phyloP scores from a whole-genome alignment of 805 yeast genomes.

The Kazachstania bromeliacearum region DNA sequence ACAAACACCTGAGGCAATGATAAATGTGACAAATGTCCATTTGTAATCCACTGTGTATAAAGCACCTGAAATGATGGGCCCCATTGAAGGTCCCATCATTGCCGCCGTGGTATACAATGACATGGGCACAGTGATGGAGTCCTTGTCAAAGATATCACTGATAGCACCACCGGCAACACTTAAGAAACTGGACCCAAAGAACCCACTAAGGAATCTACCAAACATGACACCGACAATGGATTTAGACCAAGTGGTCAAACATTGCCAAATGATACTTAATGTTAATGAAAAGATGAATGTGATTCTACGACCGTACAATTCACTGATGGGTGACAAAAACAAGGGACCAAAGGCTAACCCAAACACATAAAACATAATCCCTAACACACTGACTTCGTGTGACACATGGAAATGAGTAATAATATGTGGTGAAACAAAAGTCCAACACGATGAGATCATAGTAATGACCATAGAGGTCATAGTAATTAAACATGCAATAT shows the following conservation, averaged over 20 bases:
- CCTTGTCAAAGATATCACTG: slow-evolving; percentile 57
- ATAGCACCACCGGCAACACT: slow-evolving; percentile 72
- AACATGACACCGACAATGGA: slow-evolving; percentile 56
- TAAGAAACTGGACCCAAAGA: slow-evolving; percentile 66
- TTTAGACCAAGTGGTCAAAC: slow-evolving; percentile 45
- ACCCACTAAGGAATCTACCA: slow-evolving; percentile 58
- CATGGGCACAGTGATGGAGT: slow-evolving; percentile 59
- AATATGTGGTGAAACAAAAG: slow-evolving; percentile 49
- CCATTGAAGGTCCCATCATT: slow-evolving; percentile 60
- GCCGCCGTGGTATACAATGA: slow-evolving; percentile 57
- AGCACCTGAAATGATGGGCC: slow-evolving; percentile 55
- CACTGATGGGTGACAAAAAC: slow-evolving; percentile 58
- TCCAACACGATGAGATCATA: slow-evolving; percentile 60
- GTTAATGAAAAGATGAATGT: slow-evolving; percentile 53
- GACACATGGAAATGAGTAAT: slow-evolving; percentile 40
- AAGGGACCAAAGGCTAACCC: slow-evolving; percentile 65
- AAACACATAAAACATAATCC: slow-evolving; percentile 56
- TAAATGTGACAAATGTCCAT: slow-evolving; percentile 60
- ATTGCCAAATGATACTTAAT: slow-evolving; percentile 50
- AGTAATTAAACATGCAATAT: slow-evolving; percentile 45
- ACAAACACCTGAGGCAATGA: slow-evolving; percentile 54
- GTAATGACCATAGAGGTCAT: slow-evolving; percentile 52
- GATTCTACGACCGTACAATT: slow-evolving; percentile 50
- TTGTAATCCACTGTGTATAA: slow-evolving; percentile 44
- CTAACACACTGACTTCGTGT: slow-evolving; percentile 45